Evolutionary conservation across 441 rosid genomes (phyloP).

Genomic region (Populus hybrid): DNA sequence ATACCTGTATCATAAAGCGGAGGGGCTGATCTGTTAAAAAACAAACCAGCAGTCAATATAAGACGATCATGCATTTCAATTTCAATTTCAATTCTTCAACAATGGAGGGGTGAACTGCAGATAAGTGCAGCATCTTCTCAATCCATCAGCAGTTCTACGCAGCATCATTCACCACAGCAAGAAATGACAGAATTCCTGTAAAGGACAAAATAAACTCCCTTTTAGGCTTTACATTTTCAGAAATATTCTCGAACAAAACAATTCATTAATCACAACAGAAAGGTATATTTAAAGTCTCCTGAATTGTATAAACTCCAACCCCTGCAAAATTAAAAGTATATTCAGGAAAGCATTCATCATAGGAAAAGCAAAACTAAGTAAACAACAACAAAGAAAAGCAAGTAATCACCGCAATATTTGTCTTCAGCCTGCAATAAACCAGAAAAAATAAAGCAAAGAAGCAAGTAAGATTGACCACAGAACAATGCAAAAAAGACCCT

Average conservation of each 20-base stretch:
- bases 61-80: neutral
- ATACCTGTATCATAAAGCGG: too few species aligned
- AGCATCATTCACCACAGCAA: neutral
- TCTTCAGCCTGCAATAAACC: constrained; percentile 34
- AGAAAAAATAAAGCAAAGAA: constrained; percentile 20
- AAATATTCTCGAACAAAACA: constrained; percentile 11
- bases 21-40: neutral
- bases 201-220: neutral
- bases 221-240: neutral
- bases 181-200: constrained; percentile 23
- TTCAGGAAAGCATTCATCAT: constrained; percentile 35
- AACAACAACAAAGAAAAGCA: constrained; percentile 10
- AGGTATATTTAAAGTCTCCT: constrained; percentile 35
- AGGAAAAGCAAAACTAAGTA: constrained; percentile 18
- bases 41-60: neutral
- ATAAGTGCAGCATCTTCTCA: neutral
- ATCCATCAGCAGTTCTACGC: neutral
- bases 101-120: neutral
- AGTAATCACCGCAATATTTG: constrained; percentile 3
- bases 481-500: constrained; percentile 19
- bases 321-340: constrained; percentile 73
- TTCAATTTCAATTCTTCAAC: neutral
- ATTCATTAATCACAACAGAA: constrained; percentile 21
- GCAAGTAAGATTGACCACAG: constrained; percentile 18
- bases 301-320: constrained; percentile 48